Conservation (phyloP, 345 rosid species). For the Durio zibethinus region DNA sequence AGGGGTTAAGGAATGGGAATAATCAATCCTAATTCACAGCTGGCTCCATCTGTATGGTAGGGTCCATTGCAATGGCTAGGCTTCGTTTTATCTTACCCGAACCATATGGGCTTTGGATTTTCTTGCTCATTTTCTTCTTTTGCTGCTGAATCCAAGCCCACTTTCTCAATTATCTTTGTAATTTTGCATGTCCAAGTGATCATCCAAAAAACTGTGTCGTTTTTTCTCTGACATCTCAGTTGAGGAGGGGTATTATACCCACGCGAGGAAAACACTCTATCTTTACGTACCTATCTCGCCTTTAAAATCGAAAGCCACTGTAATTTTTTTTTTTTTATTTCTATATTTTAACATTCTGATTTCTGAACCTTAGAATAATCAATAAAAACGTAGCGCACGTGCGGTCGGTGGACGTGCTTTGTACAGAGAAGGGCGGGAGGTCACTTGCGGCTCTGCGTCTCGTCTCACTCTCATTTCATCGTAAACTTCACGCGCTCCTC, state of each 20-base stretch:
- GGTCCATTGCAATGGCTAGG: background rate
- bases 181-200: too few relatives aligned
- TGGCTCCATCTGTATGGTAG: slow-evolving; percentile 6
- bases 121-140: too few relatives aligned
- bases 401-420: slow-evolving; percentile 21
- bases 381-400: slow-evolving; percentile 19
- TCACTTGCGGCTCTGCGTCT: slow-evolving; percentile 43
- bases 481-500: slow-evolving; percentile 11
- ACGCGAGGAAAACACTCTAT: too few relatives aligned
- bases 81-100: background rate
- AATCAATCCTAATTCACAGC: background rate
- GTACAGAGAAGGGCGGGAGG: slow-evolving; percentile 23
- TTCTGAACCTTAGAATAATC: slow-evolving; percentile 6
- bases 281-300: background rate
- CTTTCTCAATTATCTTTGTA: too few relatives aligned
- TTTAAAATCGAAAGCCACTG: slow-evolving; percentile 1
- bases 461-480: background rate
- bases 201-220: too few relatives aligned
- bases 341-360: background rate
- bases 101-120: background rate
- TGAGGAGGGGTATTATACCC: too few relatives aligned
- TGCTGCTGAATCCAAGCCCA: too few relatives aligned
- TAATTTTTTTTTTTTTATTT: background rate
- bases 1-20: slow-evolving; percentile 5
- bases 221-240: too few relatives aligned